Conservation (phyloP, 306 rosid genomes). For the Citrullus colocynthis region DNA sequence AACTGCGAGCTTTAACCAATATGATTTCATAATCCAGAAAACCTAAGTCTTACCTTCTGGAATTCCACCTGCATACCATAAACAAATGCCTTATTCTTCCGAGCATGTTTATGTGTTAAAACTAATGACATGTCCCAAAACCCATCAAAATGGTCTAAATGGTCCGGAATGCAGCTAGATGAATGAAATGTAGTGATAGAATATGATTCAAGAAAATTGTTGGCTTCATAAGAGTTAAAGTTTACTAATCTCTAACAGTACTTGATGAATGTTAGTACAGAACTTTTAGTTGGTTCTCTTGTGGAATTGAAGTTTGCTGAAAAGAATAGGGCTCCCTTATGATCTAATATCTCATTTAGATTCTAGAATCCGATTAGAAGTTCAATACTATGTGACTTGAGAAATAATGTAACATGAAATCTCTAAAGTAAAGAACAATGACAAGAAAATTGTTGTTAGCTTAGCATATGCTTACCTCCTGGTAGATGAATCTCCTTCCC, state of each 20-base stretch:
- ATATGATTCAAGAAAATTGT: not conserved
- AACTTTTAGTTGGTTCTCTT: not conserved
- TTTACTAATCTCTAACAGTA: not conserved
- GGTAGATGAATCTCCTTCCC: conserved; percentile 20
- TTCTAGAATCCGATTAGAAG: not conserved
- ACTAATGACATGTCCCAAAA: not conserved
- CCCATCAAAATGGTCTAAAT: not conserved
- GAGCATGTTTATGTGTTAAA: not conserved
- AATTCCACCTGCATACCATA: not conserved
- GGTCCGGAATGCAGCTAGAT: not conserved
- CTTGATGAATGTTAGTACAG: not conserved
- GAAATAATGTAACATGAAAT: not conserved
- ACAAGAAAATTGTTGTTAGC: not conserved
- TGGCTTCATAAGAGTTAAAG: not conserved
- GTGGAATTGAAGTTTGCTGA: not conserved
- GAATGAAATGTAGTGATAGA: not conserved
- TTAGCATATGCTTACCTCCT: conserved; percentile 29
- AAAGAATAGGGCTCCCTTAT: not conserved
- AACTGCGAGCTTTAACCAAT: not conserved
- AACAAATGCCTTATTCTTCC: not conserved
- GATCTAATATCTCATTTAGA: not conserved
- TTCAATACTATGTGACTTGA: not conserved
- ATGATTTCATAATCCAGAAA: not conserved
- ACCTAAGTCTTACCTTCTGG: not conserved
- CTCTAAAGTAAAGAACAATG: not conserved